phyloP scores from a whole-genome alignment of 148 eudicot genomes.

The Rhododendron mucronatum region DNA sequence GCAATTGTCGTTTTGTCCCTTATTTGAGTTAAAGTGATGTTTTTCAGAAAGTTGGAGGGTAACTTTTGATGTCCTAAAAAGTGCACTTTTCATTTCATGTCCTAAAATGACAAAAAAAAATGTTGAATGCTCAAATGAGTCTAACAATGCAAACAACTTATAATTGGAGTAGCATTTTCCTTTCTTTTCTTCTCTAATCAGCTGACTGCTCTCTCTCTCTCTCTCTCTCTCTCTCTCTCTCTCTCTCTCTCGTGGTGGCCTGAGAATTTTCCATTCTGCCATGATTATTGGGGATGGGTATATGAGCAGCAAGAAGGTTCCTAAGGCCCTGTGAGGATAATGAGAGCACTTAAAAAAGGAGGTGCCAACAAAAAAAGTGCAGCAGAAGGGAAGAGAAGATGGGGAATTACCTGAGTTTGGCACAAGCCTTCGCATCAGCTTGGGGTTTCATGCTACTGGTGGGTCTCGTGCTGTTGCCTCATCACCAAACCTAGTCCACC shows the following conservation, averaged over 20 bases:
- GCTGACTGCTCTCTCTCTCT: background rate
- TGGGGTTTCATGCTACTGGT: constrained; percentile 36
- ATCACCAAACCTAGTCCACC: constrained; percentile 32
- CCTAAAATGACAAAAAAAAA: background rate
- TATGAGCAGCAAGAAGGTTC: background rate
- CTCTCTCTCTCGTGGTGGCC: background rate
- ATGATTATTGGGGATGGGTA: background rate
- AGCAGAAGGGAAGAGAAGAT: background rate
- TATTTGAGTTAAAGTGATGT: too few species aligned
- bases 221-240: background rate
- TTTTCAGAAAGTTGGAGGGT: background rate
- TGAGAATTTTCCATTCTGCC: background rate
- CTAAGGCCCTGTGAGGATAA: background rate
- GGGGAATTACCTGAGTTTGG: constrained; percentile 26
- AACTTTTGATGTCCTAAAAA: too few species aligned
- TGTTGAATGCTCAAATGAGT: background rate
- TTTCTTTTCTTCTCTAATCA: background rate
- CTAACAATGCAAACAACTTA: background rate
- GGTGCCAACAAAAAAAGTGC: background rate
- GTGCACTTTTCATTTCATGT: background rate
- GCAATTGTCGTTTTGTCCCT: too few species aligned
- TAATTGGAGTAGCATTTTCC: background rate
- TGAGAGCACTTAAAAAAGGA: background rate
- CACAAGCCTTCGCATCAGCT: constrained; percentile 41
- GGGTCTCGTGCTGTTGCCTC: constrained; percentile 45